Evolutionary conservation across 1,284 basidiomycete genomes (phyloP).

Genomic region (Moniliella sp.): DNA sequence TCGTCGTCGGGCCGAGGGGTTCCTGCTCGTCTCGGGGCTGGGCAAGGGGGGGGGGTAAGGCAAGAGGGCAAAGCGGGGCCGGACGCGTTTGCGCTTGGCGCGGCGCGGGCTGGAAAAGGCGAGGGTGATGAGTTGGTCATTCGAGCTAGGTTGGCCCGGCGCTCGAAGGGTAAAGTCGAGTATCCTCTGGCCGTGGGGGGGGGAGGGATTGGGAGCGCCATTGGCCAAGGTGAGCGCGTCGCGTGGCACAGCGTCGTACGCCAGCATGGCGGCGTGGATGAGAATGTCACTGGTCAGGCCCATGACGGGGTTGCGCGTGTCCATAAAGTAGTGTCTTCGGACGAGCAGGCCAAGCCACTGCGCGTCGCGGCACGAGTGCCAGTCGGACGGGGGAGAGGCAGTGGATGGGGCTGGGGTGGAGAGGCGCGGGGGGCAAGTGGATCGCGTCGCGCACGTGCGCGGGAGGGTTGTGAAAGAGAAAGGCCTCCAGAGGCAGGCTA

Average conservation of each 20-base stretch:
- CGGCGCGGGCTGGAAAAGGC: conserved; percentile 18
- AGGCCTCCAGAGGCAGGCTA: conserved; percentile 17
- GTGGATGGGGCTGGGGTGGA: conserved; percentile 20
- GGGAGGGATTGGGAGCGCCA: too few species aligned
- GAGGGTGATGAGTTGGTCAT: conserved; percentile 12
- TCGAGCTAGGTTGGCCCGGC: conserved; percentile 8
- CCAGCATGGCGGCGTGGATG: conserved; percentile 16
- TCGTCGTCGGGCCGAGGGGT: too few species aligned
- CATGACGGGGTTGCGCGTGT: conserved; percentile 20
- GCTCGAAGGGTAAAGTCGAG: too few species aligned
- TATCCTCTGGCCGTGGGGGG: too few species aligned
- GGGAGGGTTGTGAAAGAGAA: conserved; percentile 16
- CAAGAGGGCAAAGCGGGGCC: conserved; percentile 13
- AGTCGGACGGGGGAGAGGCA: conserved; percentile 21
- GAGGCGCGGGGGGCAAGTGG: conserved; percentile 4
- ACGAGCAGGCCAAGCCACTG: conserved; percentile 15
- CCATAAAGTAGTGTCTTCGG: conserved; percentile 24
- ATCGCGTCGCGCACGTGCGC: conserved; percentile 5
- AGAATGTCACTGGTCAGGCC: conserved; percentile 26
- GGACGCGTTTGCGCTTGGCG: conserved; percentile 13
- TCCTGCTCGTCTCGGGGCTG: conserved; percentile 1
- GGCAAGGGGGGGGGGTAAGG: not conserved
- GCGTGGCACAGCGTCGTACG: conserved; percentile 8
- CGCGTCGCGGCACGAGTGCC: conserved; percentile 25
- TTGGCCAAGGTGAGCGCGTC: conserved; percentile 5